phyloP scores from a whole-genome alignment of 176 grass and related monocot species.

The Eragrostis nindensis region DNA sequence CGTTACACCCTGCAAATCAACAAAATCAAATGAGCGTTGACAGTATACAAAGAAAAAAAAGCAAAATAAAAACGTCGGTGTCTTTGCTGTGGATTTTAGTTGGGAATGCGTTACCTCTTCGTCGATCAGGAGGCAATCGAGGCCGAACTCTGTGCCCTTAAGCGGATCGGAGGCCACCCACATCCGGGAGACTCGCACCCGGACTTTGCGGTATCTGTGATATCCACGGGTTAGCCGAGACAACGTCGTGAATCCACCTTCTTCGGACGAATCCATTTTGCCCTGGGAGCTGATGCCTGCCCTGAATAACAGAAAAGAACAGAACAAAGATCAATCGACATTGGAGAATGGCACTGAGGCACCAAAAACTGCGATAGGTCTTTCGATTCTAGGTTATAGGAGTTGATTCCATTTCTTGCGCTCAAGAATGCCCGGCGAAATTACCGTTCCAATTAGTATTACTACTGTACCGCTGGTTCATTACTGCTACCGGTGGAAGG shows the following conservation, averaged over 20 bases:
- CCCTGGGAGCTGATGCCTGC: neutral
- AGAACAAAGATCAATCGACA: neutral
- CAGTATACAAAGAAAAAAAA: too few relatives aligned
- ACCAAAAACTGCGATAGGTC: too few relatives aligned
- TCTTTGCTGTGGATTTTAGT: neutral
- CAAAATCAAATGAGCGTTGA: neutral
- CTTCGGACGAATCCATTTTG: neutral
- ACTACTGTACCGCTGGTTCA: too few relatives aligned
- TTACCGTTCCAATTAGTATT: too few relatives aligned
- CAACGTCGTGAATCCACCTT: neutral
- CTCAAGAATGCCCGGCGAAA: too few relatives aligned
- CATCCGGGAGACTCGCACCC: constrained; percentile 26
- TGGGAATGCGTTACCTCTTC: neutral
- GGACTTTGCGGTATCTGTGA: neutral
- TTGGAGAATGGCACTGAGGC: too few relatives aligned
- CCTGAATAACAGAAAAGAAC: neutral
- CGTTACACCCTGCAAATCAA: neutral
- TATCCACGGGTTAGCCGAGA: neutral
- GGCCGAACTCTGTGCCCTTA: neutral
- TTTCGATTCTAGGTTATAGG: too few relatives aligned
- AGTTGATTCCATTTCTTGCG: too few relatives aligned
- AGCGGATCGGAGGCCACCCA: constrained; percentile 3
- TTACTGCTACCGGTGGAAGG: too few relatives aligned
- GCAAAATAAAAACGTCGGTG: neutral
- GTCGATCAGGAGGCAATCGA: constrained; percentile 12